Evolutionary conservation across 1,139 yeast species (phyloP).

Genomic region (Pichia sp.): DNA sequence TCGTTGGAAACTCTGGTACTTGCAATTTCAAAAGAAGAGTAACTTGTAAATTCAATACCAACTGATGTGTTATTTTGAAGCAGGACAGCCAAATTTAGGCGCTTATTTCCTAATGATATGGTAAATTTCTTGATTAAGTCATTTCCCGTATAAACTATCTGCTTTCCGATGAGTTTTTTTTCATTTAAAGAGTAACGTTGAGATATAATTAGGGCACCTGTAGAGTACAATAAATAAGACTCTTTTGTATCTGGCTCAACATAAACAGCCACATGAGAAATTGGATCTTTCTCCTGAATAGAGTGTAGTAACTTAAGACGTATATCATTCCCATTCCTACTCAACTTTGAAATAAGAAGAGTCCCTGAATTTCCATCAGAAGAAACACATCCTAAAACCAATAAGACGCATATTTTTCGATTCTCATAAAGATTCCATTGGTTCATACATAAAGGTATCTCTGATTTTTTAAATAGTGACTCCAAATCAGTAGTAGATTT

Average conservation of each 20-base stretch:
- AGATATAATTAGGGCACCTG: neutral
- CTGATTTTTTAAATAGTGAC: slow-evolving; percentile 30
- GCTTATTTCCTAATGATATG: no score
- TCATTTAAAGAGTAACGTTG: neutral
- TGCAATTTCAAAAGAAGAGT: neutral
- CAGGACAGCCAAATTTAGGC: no score
- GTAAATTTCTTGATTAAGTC: neutral
- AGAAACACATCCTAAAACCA: slow-evolving; percentile 36
- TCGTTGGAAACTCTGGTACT: neutral
- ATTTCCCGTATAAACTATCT: neutral
- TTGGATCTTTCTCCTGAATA: neutral
- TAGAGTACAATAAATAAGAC: neutral
- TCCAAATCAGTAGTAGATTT: slow-evolving; percentile 7
- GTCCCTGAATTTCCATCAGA: slow-evolving; percentile 27
- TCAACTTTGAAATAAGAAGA: slow-evolving; percentile 39
- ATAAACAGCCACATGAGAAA: neutral
- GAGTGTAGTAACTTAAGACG: neutral
- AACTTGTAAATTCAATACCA: no score
- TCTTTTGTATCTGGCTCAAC: neutral
- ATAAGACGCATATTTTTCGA: slow-evolving; percentile 22
- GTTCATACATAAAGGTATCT: slow-evolving; percentile 32
- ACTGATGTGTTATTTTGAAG: no score
- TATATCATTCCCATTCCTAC: slow-evolving; percentile 12
- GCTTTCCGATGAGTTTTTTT: neutral
- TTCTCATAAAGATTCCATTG: slow-evolving; percentile 31